Percentiles rank a stretch among this genome's conserved stretches.
phyloP scores from a whole-genome alignment of 768 basidiomycete species.

The Exidia glandulosa region DNA sequence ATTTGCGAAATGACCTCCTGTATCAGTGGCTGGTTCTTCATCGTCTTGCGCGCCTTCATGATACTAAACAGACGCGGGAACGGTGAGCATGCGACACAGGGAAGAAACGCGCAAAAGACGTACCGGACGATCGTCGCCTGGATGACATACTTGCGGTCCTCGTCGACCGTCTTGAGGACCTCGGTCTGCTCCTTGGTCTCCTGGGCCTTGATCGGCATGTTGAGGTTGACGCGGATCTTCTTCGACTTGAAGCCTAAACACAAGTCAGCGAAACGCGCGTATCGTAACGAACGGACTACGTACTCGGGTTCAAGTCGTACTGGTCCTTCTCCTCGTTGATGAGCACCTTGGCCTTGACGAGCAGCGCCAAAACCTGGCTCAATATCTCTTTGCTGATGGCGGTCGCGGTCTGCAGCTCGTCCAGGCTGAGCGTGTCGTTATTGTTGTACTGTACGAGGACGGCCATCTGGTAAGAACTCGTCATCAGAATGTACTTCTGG shows the following conservation, averaged over 20 bases:
- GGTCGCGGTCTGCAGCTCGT: constrained; percentile 72
- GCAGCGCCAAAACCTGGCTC: constrained; percentile 39
- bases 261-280: not conserved
- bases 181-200: constrained; percentile 83
- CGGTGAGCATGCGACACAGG: constrained; percentile 9
- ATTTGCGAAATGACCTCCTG: constrained; percentile 87
- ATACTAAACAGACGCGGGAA: constrained; percentile 55
- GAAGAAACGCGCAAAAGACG: constrained; percentile 6
- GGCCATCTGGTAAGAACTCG: constrained; percentile 89
- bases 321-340: constrained; percentile 81
- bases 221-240: constrained; percentile 32
- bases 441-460: constrained; percentile 92
- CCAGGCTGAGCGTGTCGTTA: constrained; percentile 72
- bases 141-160: constrained; percentile 93
- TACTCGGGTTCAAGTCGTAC: constrained; percentile 84
- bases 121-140: constrained; percentile 87
- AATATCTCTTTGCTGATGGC: constrained; percentile 71
- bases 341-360: constrained; percentile 83
- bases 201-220: constrained; percentile 89
- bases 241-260: constrained; percentile 18
- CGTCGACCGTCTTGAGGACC: constrained; percentile 89
- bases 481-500: constrained; percentile 94
- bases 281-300: constrained; percentile 11
- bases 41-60: constrained; percentile 91
- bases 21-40: constrained; percentile 87